Base-by-base conservation (phyloP, 2,329 filamentous ascomycete genomes). In the Aspergillus novofumigatus region DNA sequence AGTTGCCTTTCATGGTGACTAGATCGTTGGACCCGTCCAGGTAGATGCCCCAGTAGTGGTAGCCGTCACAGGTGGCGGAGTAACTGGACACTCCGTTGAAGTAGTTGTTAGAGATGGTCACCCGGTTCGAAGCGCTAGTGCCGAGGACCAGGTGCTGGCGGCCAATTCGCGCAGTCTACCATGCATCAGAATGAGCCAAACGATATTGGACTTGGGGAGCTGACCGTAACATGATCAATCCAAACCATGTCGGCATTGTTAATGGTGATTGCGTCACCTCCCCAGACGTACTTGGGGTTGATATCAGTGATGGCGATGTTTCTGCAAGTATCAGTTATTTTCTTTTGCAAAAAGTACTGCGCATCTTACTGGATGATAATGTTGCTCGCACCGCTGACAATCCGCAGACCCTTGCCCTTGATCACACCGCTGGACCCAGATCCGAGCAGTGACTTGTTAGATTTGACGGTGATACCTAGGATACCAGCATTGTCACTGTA, bases 21-120 rank as follows among this genome's bases (percentile, higher is more conserved):
- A 80, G 66, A 67, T 86, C 84, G 69, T 72, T 78, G 54, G 77
- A 77, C 17, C 84, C 84, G 45, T 77, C 79, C 45, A 86, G 76
- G 74, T 83, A 84, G 61, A 85, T 69, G 38, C 73, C 78, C 83
- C 83, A 86, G 78, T 86, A 85, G 72, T 85, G 82, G 69, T 83
- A 77, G 42, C 75, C 76, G 67, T 86, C 75, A 70, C 84, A 86
- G 51, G 78, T 82, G 5, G 84, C 79, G 9, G 82, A 85, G 74
- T 78, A 86, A 26, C 71, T 69, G 42, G 78, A 78, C 32, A 68
- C 67, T 49, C 84, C 84, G 63, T 86, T 79, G 64, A 87, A 81
- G 66, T 83, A 80, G 71, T 66, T 77, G 78, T 86, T 85, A 61
- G 83, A 83, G 68, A 86, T 79, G 32, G 83, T 84, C 21, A 86